Evolutionary conservation across 805 yeast genomes (phyloP), one percentile per base, ranked within the genome.

Genomic region (Candida manassasensis): DNA sequence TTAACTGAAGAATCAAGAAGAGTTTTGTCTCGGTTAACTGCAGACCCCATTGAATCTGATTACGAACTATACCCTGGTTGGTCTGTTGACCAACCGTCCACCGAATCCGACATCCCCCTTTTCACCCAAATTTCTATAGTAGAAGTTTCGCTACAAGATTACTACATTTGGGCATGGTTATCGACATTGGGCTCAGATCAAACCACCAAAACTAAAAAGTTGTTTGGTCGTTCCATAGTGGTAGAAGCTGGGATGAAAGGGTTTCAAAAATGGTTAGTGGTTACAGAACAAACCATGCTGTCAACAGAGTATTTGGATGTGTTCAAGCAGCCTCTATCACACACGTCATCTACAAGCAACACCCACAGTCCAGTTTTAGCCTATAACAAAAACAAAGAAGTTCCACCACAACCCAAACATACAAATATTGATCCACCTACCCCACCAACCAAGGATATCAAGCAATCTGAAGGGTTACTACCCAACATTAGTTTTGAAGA

Each of bases 111-210:
- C 29, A 60, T 64, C n/a, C 71, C 71, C 2, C 44, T 57, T 21
- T 63, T 45, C 60, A 69, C 61, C 25, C 60, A 57, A 37, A 52
- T 62, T 13, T 41, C 52, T 29, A 63, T 84, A 7, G 62, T 75
- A 6, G 72, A 84, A 40, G 81, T 84, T 1, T 71, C 84, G 4
- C 76, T 87, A 13, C 95, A 85, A 55, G 96, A 87, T 55, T 87
- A 83, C 55, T 87, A 81, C 50, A 84, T 86, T 19, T 87, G 96
- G 96, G 75, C 95, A 0, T 87, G 96, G 96, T 65, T 86, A 50
- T 77, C 88, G 1, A 73, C 87, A 2, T 53, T 86, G 16, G 85
- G 85, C 0, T 70, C 79, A 21, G 96, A 87, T 52, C 83, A 84
- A 50, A 75, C 87, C 0, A 67, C 71, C 21, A 57, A 65, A 16